These are phyloP conservation scores for Pyricularia sp. DNA, from an alignment of 2,329 filamentous ascomycete species.

Conservation along the genomic window DNA sequence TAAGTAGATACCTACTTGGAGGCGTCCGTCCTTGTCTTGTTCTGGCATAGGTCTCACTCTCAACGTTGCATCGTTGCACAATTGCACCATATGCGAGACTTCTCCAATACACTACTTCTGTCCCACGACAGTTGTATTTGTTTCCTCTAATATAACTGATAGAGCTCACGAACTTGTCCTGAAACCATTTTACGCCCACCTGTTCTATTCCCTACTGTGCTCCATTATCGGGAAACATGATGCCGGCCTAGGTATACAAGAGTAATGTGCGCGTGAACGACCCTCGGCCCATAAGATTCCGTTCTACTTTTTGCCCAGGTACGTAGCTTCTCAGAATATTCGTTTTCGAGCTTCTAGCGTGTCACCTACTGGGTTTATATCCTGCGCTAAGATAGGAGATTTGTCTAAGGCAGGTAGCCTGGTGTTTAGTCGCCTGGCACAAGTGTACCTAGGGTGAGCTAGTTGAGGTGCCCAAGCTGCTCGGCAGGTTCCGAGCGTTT, in stretches of 20 bases:
- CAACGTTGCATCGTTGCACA: background rate
- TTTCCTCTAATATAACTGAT: too few species aligned
- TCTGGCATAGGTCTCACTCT: background rate
- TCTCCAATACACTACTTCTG: background rate
- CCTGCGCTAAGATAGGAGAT: background rate
- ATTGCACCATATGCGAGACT: background rate
- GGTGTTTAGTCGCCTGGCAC: background rate
- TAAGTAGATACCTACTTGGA: background rate
- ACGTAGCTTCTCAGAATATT: background rate
- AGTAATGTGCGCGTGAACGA: background rate
- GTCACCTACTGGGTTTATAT: background rate
- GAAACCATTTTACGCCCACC: background rate
- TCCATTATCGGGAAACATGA: background rate
- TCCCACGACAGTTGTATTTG: background rate
- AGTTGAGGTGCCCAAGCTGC: background rate
- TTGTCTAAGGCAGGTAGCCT: background rate
- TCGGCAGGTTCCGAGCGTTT: background rate
- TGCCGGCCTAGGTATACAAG: background rate
- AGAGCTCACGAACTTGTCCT: too few species aligned
- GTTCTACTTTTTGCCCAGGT: background rate
- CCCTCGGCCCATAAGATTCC: background rate
- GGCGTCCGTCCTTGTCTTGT: background rate
- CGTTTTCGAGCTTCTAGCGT: background rate
- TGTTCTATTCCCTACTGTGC: background rate
- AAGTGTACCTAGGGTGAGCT: background rate